Evolutionary conservation across 2,329 filamentous ascomycete species (phyloP), one percentile per base, ranked within the genome.

Genomic region (Verticillium nonalfalfae): DNA sequence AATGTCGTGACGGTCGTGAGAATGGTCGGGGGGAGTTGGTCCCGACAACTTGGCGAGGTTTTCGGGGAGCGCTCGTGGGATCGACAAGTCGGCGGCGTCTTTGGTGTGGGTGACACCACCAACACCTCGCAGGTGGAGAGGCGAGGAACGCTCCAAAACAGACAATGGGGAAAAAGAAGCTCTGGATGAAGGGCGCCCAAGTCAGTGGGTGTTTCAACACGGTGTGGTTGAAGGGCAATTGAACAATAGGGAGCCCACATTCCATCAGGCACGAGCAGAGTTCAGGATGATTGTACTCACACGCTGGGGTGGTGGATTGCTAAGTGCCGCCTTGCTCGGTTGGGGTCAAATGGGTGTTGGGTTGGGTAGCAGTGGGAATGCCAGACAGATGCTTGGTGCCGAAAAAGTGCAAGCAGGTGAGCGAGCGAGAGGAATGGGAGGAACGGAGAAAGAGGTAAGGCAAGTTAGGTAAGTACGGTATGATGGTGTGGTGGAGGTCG

Each of bases 1-100:
- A 74, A 69, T 75, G 71, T 83, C 81, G 83, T 83, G 75, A 80
- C 77, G 77, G 81, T 84, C 81, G 78, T 82, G 71, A 81, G 72
- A 72, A 67, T 71, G 68, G 56, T 71, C 69, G 58, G 72, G 68
- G 65, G 74, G 69, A 61, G 69, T 75, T 73, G 71, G 73, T 71
- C 72, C 75, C 68, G 78, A 77, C 79, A 79, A 77, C 72, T 76
- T 78, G 75, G 77, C 78, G 74, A 74, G 72, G 67, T 67, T 66
- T 68, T 71, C 70, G 66, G 67, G 70, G 67, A 67, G 66, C 63
- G 68, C 71, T 69, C 70, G 69, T 69, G 68, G 73, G 66, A 75
- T 72, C 71, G 77, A 82, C 81, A 84, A 83, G 75, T 71, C 78
- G 81, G 75, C 71, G 64, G 67, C 40, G 9, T n/a, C 45, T 21